Evolutionary conservation across 805 yeast genomes (phyloP).

Genomic region (Sporopachydermia lactativora): DNA sequence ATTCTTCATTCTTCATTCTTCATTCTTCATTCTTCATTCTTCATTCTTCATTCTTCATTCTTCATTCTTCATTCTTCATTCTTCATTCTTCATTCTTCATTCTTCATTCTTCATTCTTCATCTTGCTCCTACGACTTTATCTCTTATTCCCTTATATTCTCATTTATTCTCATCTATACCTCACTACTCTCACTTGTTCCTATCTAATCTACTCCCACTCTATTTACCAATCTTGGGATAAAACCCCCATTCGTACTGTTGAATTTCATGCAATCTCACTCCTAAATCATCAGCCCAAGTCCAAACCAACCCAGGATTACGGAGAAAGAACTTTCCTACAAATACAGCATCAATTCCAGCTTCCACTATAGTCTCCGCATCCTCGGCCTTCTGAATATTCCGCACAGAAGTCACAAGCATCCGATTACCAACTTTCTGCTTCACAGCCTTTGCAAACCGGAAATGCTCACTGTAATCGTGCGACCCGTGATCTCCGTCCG

Average conservation of each 20-base stretch:
- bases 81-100: too few relatives aligned
- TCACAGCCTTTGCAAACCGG: conserved; percentile 27
- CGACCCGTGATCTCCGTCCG: conserved; percentile 13
- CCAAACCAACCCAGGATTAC: conserved; percentile 36
- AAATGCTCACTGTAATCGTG: conserved; percentile 22
- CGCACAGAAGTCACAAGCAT: conserved; percentile 35
- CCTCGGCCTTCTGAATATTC: conserved; percentile 20
- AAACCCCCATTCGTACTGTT: conserved; percentile 18
- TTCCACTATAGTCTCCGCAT: conserved; percentile 27
- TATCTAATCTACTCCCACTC: too few relatives aligned
- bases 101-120: too few relatives aligned
- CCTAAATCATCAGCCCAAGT: conserved; percentile 36
- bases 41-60: too few relatives aligned
- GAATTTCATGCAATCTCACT: conserved; percentile 25
- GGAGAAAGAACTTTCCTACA: conserved; percentile 31
- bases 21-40: too few relatives aligned
- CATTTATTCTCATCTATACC: too few relatives aligned
- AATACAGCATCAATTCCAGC: conserved; percentile 32
- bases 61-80: too few relatives aligned
- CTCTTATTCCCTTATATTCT: too few relatives aligned
- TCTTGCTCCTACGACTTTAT: too few relatives aligned
- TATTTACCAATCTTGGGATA: not conserved
- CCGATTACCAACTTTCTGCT: conserved; percentile 29
- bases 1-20: too few relatives aligned
- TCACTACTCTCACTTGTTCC: too few relatives aligned